Percentiles rank a stretch among this genome's conserved stretches.
Conservation (phyloP, 495 filamentous ascomycete genomes). For the Tetracladium marchalianum region DNA sequence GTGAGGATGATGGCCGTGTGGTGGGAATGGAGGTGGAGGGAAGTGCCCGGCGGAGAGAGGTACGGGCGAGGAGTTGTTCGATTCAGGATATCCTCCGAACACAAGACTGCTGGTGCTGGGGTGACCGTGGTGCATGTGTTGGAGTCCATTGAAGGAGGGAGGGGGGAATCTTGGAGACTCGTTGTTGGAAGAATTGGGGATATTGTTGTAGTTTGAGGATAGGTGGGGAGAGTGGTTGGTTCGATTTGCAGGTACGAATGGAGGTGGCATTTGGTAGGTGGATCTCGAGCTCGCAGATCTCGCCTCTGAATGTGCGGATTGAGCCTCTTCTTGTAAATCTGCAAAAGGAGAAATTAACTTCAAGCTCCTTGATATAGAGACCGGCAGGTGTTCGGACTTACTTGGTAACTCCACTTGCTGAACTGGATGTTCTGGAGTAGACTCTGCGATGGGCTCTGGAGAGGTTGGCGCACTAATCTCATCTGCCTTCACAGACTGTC, state of each 20-base stretch:
- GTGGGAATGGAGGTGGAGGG: conserved; percentile 24
- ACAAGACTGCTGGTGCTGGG: conserved; percentile 33
- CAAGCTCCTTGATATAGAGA: background rate
- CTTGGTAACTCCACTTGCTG: conserved; percentile 6
- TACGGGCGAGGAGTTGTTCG: conserved; percentile 37
- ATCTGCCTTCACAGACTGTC: background rate
- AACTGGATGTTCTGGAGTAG: background rate
- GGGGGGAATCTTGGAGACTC: conserved; percentile 16
- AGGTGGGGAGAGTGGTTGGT: conserved; percentile 6
- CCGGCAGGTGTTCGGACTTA: conserved; percentile 7
- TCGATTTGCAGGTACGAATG: conserved; percentile 25
- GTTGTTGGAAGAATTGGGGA: conserved; percentile 5
- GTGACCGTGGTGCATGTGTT: conserved; percentile 12
- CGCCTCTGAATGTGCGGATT: conserved; percentile 13
- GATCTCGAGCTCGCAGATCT: conserved; percentile 15
- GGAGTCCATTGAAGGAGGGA: conserved; percentile 17
- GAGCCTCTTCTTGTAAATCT: background rate
- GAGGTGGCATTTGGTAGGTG: conserved; percentile 20
- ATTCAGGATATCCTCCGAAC: conserved; percentile 33
- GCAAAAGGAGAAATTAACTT: background rate
- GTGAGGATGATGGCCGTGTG: conserved; percentile 1
- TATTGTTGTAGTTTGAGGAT: background rate
- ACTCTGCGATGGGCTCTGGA: conserved; percentile 1
- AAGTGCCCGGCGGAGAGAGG: conserved; percentile 21
- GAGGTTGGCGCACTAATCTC: background rate